Percentiles rank a stretch among this genome's conserved stretches.
Evolutionary conservation across 2,329 filamentous ascomycete genomes (phyloP).

Genomic region (Fonsecaea nubica): DNA sequence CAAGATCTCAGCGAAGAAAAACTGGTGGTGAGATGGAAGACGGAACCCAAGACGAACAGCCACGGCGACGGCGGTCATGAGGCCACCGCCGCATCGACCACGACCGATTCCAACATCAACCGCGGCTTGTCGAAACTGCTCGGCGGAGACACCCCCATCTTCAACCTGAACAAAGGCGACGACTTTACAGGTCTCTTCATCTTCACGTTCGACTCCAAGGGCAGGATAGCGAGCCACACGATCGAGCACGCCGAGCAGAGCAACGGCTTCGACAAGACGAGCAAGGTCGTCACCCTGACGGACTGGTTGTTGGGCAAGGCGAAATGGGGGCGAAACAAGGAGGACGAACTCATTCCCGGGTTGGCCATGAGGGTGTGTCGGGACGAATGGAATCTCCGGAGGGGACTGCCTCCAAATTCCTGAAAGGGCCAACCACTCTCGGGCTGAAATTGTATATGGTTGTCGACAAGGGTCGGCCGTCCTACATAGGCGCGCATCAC

Average conservation of each 20-base stretch:
- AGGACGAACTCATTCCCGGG: constrained; percentile 37
- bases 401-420: constrained; percentile 19
- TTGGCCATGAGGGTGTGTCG: constrained; percentile 40
- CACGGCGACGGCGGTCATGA: constrained; percentile 30
- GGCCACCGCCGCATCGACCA: constrained; percentile 35
- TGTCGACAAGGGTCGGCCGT: not conserved
- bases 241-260: constrained; percentile 92
- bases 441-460: not conserved
- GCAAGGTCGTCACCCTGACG: constrained; percentile 86
- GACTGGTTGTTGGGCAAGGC: constrained; percentile 92
- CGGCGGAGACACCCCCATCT: constrained; percentile 58
- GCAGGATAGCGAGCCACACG: constrained; percentile 82
- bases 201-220: constrained; percentile 91
- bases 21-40: constrained; percentile 89
- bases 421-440: not conserved
- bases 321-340: constrained; percentile 53
- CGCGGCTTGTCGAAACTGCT: constrained; percentile 55
- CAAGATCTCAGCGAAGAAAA: constrained; percentile 66
- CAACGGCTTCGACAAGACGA: constrained; percentile 80
- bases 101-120: constrained; percentile 42
- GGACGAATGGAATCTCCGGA: constrained; percentile 35
- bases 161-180: constrained; percentile 64
- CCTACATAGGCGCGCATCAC: not conserved
- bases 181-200: constrained; percentile 86
- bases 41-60: constrained; percentile 51